phyloP scores from a whole-genome alignment of 768 basidiomycete genomes.

The Boletus insuetus region DNA sequence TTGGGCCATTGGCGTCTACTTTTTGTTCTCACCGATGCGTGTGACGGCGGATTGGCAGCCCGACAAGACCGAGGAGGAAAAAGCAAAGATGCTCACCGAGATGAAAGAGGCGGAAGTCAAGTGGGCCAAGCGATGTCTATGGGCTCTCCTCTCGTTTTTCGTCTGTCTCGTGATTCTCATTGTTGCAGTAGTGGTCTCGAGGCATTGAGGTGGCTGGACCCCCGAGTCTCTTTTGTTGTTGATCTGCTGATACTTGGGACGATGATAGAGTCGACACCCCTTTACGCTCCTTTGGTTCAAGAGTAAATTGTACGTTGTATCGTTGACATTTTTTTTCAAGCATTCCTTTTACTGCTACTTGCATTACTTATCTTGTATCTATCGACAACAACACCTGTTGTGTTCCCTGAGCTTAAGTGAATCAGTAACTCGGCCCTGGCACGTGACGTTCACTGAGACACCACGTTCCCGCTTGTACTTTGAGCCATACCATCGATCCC shows the following conservation, averaged over 20 bases:
- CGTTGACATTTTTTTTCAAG: neutral
- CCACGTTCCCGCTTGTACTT: no score
- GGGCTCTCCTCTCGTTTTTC: slow-evolving; percentile 48
- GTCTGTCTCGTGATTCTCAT: slow-evolving; percentile 35
- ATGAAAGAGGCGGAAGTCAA: slow-evolving; percentile 51
- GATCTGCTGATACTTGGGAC: neutral
- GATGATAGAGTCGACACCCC: neutral
- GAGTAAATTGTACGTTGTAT: slow-evolving; percentile 11
- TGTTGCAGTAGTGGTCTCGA: slow-evolving; percentile 20
- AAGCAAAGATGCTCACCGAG: slow-evolving; percentile 41
- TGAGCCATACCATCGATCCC: neutral
- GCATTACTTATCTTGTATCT: slow-evolving; percentile 10
- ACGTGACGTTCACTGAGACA: neutral
- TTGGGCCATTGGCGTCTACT: slow-evolving; percentile 57
- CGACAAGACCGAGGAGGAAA: slow-evolving; percentile 54
- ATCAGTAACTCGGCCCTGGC: neutral
- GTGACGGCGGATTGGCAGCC: slow-evolving; percentile 52
- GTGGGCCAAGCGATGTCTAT: slow-evolving; percentile 56
- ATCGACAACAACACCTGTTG: neutral
- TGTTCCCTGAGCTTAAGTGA: no score
- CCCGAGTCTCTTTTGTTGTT: neutral
- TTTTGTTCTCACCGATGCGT: slow-evolving; percentile 52
- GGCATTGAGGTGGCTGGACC: slow-evolving; percentile 18
- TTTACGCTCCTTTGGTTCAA: slow-evolving; percentile 8
- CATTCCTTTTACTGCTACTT: neutral